A percentile compares a stretch with the other conserved stretches of the same genome.
These are phyloP conservation scores for Pestalotiopsis sp. DNA, from an alignment of 2,329 filamentous ascomycete genomes.

Conservation along the genomic window DNA sequence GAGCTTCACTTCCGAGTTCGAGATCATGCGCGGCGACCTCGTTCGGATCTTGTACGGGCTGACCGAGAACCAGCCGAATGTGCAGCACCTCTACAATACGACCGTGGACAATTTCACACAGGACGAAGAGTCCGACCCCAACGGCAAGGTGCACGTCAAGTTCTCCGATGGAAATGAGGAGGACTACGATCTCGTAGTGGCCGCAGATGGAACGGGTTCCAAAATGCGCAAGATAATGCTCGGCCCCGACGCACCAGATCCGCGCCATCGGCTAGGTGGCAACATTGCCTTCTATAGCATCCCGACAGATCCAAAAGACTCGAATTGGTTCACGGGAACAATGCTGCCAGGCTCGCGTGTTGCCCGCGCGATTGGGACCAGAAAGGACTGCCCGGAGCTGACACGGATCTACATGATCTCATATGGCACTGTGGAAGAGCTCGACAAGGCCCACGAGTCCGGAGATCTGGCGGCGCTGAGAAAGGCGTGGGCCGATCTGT, in stretches of 20 bases:
- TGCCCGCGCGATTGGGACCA: conserved; percentile 9
- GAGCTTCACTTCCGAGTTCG: conserved; percentile 56
- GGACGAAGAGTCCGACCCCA: conserved; percentile 20
- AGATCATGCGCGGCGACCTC: conserved; percentile 62
- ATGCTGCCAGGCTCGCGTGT: conserved; percentile 12
- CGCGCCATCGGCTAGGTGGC: conserved; percentile 2
- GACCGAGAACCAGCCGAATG: conserved; percentile 26
- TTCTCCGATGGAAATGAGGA: conserved; percentile 46
- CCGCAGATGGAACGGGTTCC: conserved; percentile 57
- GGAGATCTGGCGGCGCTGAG: conserved; percentile 8
- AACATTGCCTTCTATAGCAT: neutral
- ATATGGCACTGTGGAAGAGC: neutral
- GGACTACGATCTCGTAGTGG: conserved; percentile 55
- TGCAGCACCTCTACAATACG: conserved; percentile 35
- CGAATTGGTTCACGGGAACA: neutral
- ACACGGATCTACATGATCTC: conserved; percentile 14
- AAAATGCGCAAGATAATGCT: conserved; percentile 35
- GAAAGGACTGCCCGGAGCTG: conserved; percentile 14
- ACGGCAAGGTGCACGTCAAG: conserved; percentile 31
- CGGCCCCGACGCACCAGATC: neutral
- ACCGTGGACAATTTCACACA: conserved; percentile 32
- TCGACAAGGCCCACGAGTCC: conserved; percentile 10
- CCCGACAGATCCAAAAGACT: neutral
- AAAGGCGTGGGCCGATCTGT: conserved; percentile 10
- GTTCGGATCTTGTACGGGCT: conserved; percentile 49